Base-by-base conservation (phyloP, 495 filamentous ascomycete genomes). In the Aspergillus sclerotiicarbonarius region DNA sequence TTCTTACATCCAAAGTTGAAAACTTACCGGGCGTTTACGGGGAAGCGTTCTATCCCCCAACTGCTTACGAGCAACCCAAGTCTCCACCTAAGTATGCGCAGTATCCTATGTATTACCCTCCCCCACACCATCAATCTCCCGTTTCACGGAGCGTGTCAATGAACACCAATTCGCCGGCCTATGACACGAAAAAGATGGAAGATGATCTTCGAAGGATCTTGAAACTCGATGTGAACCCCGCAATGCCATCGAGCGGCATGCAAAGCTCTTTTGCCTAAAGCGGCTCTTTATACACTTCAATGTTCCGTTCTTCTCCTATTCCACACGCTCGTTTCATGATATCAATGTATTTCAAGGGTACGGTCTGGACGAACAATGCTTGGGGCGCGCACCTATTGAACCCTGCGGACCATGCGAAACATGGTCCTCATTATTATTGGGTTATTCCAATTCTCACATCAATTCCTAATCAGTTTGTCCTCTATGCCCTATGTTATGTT, bases 171-270 rank as follows among this genome's bases (percentile, higher is more conserved):
- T 56, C 67, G 8, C 69, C 66, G 53, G 45, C 64, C 8, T 12
- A 69, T 20, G 74, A 77, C 32, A 76, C 75, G 5, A 76, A 79
- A 63, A 67, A 74, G 39, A 80, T 84, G 58, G 81, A 82, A 65
- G 77, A 82, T 64, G 78, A 82, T 67, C 60, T 84, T 43, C 76
- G 79, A n/a, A 70, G 79, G 18, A 77, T 82, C 39, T 61, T 84
- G 68, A 82, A 82, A 57, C 64, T 84, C 57, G 72, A 78, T 61
- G 68, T 67, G 25, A 60, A 67, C 33, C 48, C 62, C 35, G 49
- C 64, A 41, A 56, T 78, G 51, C 62, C 66, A 32, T 54, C 70
- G 8, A 68, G 57, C 41, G 66, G 69, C 18, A 67, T 75, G 21
- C 75, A 74, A 33, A 76, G 73, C 53, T 73, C 74, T 44, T 69